A percentile compares a stretch with the other conserved stretches of the same genome.
These are phyloP conservation scores for Orbilia oligospora DNA, from an alignment of 2,329 filamentous ascomycete species.

Conservation along the genomic window DNA sequence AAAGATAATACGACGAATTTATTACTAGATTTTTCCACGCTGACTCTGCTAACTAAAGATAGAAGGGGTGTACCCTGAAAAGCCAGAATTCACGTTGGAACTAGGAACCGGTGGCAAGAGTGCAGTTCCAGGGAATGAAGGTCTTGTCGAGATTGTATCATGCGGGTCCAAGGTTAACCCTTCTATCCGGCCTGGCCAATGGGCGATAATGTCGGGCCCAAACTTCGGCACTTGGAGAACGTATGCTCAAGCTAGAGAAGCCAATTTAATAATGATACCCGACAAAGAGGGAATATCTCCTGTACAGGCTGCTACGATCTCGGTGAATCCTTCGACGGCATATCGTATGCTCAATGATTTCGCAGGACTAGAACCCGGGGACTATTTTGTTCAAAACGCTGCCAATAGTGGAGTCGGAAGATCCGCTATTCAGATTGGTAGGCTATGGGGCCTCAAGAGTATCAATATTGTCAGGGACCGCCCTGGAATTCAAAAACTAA, in stretches of 20 bases:
- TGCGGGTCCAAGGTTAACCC: conserved; percentile 69
- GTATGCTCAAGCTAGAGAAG: conserved; percentile 78
- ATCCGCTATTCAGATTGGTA: conserved; percentile 88
- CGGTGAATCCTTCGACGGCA: conserved; percentile 93
- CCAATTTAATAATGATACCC: conserved; percentile 77
- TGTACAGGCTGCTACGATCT: conserved; percentile 86
- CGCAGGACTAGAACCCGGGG: conserved; percentile 75
- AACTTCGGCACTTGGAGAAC: conserved; percentile 96
- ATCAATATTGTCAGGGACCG: conserved; percentile 90
- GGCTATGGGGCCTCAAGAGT: conserved; percentile 87
- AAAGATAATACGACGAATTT: neutral
- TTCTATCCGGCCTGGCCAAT: conserved; percentile 80
- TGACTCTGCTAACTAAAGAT: conserved; percentile 69
- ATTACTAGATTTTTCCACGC: neutral
- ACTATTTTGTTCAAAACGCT: conserved; percentile 98
- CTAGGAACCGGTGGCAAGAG: conserved; percentile 83
- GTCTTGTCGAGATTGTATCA: conserved; percentile 88
- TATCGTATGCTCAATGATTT: conserved; percentile 94
- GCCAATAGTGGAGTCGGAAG: conserved; percentile 94
- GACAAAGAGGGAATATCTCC: conserved; percentile 79
- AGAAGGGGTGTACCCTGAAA: conserved; percentile 93
- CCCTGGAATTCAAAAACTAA: conserved; percentile 76
- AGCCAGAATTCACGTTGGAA: conserved; percentile 80
- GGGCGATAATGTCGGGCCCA: conserved; percentile 88
- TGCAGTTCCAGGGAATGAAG: conserved; percentile 90